A percentile compares a stretch with the other conserved stretches of the same genome.
phyloP scores from a whole-genome alignment of 257 asterid species.

The Solanum gandarillasii region DNA sequence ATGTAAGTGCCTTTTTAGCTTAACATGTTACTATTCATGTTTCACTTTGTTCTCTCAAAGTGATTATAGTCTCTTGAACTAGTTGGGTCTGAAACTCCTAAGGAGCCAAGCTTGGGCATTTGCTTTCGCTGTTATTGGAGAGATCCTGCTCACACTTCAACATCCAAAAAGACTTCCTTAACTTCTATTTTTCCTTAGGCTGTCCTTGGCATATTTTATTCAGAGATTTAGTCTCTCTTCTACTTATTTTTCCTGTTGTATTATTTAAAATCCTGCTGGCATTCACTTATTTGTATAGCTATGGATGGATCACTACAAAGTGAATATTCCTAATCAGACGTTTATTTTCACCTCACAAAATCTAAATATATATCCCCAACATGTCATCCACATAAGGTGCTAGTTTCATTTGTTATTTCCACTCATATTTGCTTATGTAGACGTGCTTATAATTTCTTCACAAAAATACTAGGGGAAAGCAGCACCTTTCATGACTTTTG shows the following conservation, averaged over 20 bases:
- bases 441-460: neutral
- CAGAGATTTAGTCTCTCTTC: neutral
- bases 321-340: neutral
- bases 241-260: neutral
- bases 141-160: neutral
- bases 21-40: neutral
- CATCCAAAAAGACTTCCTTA: neutral
- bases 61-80: neutral
- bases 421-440: neutral
- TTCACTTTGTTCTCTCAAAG: neutral
- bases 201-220: neutral
- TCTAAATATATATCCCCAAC: neutral
- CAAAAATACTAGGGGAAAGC: neutral
- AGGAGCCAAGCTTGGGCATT: neutral
- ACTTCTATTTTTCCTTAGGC: neutral
- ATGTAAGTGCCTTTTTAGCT: neutral
- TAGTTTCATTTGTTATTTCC: neutral
- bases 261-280: neutral
- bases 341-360: neutral
- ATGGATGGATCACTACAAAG: neutral
- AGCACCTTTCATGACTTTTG: conserved; percentile 51
- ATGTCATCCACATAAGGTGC: neutral
- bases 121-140: neutral
- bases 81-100: neutral
- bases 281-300: neutral